Percentiles rank a stretch among this genome's conserved stretches.
phyloP scores from a whole-genome alignment of 1,139 yeast species.

The Magnusiomyces tetraspermus region DNA sequence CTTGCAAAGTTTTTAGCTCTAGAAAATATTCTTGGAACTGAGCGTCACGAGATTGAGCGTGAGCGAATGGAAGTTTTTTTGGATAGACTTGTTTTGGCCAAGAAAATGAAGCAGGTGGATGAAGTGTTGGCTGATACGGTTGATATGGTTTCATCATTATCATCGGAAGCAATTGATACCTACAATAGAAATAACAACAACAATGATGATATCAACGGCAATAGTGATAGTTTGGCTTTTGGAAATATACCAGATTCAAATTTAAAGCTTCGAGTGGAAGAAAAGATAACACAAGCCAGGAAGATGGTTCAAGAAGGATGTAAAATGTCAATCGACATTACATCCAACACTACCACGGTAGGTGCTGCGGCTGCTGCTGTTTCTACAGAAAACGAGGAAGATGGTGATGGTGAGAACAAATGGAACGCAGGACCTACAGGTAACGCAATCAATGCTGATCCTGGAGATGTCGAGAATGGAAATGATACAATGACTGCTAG shows the following conservation, averaged over 20 bases:
- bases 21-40: conserved; percentile 71
- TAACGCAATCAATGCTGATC: not conserved
- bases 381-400: too few relatives aligned
- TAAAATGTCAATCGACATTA: conserved; percentile 16
- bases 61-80: conserved; percentile 76
- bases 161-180: conserved; percentile 15
- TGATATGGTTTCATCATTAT: conserved; percentile 17
- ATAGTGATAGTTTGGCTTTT: too few relatives aligned
- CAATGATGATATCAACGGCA: too few relatives aligned
- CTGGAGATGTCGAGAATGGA: not conserved
- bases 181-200: too few relatives aligned
- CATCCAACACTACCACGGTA: conserved; percentile 8
- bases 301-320: conserved; percentile 18
- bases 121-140: conserved; percentile 42
- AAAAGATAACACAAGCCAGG: conserved; percentile 21
- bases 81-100: conserved; percentile 66
- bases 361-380: conserved; percentile 13
- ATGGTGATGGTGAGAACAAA: not conserved
- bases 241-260: too few relatives aligned
- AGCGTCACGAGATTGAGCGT: conserved; percentile 60
- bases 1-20: conserved; percentile 57
- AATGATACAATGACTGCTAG: conserved; percentile 54
- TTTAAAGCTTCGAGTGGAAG: not conserved
- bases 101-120: conserved; percentile 47
- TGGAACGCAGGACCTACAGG: too few relatives aligned